Conservation (phyloP, 495 filamentous ascomycete species). For the Penicillium ochrochloron region DNA sequence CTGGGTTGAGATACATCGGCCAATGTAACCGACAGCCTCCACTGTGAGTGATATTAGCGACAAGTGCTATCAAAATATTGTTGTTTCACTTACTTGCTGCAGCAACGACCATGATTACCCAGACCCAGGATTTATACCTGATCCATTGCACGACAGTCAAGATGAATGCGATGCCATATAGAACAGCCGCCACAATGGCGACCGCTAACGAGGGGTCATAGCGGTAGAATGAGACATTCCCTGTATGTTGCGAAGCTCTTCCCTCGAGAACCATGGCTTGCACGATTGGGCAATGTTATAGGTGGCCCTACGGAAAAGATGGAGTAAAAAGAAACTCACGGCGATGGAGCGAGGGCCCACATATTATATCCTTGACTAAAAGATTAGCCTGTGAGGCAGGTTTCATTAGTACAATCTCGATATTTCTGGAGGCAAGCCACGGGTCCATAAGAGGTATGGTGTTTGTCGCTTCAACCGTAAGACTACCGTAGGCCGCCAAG, state of each 20-base stretch:
- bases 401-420: neutral
- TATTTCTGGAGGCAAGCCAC: neutral
- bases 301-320: neutral
- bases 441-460: neutral
- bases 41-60: constrained; percentile 31
- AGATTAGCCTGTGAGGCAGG: neutral
- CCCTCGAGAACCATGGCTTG: neutral
- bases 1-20: constrained; percentile 40
- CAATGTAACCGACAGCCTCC: constrained; percentile 53
- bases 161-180: constrained; percentile 50
- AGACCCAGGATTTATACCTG: constrained; percentile 48
- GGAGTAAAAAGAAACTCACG: neutral
- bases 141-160: constrained; percentile 46
- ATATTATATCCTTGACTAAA: constrained; percentile 1
- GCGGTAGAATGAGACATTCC: constrained; percentile 36
- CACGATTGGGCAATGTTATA: neutral
- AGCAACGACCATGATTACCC: constrained; percentile 50
- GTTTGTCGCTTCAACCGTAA: neutral
- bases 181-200: constrained; percentile 51
- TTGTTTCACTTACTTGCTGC: constrained; percentile 42
- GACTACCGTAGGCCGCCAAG: neutral
- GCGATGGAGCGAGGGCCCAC: neutral
- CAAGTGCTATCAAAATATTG: neutral
- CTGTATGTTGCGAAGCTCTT: neutral
- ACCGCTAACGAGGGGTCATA: constrained; percentile 56